A percentile compares a stretch with the other conserved stretches of the same genome.
Conservation (phyloP, 805 yeast species). For the Wickerhamiella sorbophila region DNA sequence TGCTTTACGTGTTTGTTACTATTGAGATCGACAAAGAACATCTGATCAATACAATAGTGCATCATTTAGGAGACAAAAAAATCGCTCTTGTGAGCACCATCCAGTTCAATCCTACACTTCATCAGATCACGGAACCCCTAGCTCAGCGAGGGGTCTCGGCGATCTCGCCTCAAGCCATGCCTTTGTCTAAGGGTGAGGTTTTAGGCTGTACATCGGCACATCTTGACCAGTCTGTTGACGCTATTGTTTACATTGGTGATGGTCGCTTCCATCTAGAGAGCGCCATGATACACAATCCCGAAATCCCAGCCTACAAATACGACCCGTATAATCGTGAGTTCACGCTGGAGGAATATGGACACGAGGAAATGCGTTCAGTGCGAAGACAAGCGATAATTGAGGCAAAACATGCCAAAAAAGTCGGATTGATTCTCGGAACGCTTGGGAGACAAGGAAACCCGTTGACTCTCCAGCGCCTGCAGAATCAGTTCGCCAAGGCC, state of each 20-base stretch:
- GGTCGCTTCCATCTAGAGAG: constrained; percentile 92
- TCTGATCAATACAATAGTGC: constrained; percentile 56
- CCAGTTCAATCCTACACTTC: constrained; percentile 91
- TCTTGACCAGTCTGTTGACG: constrained; percentile 41
- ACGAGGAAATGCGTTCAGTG: constrained; percentile 60
- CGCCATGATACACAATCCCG: constrained; percentile 95
- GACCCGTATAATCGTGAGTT: constrained; percentile 91
- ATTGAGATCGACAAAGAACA: constrained; percentile 78
- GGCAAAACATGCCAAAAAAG: constrained; percentile 45
- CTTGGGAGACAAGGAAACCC: constrained; percentile 92
- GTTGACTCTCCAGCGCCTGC: constrained; percentile 54
- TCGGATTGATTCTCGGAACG: constrained; percentile 84
- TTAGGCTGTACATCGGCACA: constrained; percentile 91
- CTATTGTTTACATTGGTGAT: constrained; percentile 87
- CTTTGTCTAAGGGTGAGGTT: constrained; percentile 90
- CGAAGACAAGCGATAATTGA: constrained; percentile 57
- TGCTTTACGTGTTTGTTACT: constrained; percentile 89
- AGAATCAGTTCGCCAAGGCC: constrained; percentile 34
- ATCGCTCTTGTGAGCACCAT: constrained; percentile 89
- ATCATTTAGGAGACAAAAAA: constrained; percentile 54
- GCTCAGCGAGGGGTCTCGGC: constrained; percentile 37
- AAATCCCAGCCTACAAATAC: constrained; percentile 79
- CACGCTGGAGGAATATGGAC: constrained; percentile 80
- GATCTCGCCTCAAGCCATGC: constrained; percentile 81
- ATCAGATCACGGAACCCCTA: constrained; percentile 46